These are phyloP conservation scores for Adansonia grandidieri DNA, from an alignment of 441 rosid species.

Conservation along the genomic window DNA sequence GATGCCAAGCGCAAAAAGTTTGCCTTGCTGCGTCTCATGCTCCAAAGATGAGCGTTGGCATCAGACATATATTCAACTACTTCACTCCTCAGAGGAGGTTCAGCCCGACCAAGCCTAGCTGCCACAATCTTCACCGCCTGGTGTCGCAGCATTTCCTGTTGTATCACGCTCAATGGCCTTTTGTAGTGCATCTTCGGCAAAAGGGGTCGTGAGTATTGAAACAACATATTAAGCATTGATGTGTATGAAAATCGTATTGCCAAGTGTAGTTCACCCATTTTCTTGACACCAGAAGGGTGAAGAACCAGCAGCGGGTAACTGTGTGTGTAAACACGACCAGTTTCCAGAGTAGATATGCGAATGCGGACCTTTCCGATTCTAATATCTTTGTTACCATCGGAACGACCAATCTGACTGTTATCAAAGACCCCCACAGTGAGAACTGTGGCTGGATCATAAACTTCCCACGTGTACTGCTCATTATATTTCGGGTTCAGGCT, in stretches of 20 bases:
- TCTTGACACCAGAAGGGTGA: constrained; percentile 84
- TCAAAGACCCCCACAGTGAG: constrained; percentile 86
- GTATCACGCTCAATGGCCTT: constrained; percentile 70
- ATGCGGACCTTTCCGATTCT: constrained; percentile 83
- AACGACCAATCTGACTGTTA: constrained; percentile 61
- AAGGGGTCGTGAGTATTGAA: constrained; percentile 65
- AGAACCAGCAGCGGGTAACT: constrained; percentile 83
- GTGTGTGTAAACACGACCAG: constrained; percentile 81
- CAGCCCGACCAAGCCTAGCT: constrained; percentile 77
- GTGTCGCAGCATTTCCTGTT: constrained; percentile 78
- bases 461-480: constrained; percentile 99
- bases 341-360: constrained; percentile 84
- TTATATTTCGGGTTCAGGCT: constrained; percentile 83
- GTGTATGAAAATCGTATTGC: constrained; percentile 86
- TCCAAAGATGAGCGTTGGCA: constrained; percentile 87
- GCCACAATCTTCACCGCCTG: constrained; percentile 87
- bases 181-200: constrained; percentile 91
- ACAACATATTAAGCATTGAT: constrained; percentile 59
- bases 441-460: constrained; percentile 87
- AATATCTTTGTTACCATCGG: constrained; percentile 52
- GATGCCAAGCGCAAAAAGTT: constrained; percentile 75
- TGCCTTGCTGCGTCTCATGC: constrained; percentile 97
- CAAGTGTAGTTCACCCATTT: constrained; percentile 88
- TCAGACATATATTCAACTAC: constrained; percentile 89
- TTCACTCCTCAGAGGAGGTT: constrained; percentile 85